Evolutionary conservation across 257 asterid species (phyloP).

Genomic region (Apocynum venetum): DNA sequence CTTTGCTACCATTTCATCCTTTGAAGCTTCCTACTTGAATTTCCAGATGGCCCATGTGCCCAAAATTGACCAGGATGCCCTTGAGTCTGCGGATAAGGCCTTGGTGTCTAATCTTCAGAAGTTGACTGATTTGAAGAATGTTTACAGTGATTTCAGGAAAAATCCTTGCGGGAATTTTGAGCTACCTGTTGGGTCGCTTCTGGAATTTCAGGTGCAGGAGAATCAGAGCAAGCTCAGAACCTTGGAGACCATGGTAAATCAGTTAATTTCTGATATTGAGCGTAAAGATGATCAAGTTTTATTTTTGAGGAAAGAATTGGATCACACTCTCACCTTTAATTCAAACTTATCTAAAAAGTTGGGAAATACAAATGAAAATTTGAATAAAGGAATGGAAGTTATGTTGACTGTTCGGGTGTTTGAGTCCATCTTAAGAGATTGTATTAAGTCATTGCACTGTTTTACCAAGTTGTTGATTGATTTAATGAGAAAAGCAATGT

Average conservation of each 20-base stretch:
- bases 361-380: slow-evolving; percentile 35
- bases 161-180: slow-evolving; percentile 36
- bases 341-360: slow-evolving; percentile 44
- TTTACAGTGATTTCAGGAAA: slow-evolving; percentile 41
- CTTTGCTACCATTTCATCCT: slow-evolving; percentile 69
- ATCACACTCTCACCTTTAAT: slow-evolving; percentile 33
- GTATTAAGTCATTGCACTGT: slow-evolving; percentile 49
- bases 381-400: slow-evolving; percentile 41
- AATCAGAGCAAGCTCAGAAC: slow-evolving; percentile 98
- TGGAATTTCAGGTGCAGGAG: slow-evolving; percentile 94
- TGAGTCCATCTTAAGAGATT: slow-evolving; percentile 76
- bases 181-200: slow-evolving; percentile 53
- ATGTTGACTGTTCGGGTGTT: slow-evolving; percentile 69
- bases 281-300: slow-evolving; percentile 73
- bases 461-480: slow-evolving; percentile 68
- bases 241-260: slow-evolving; percentile 80
- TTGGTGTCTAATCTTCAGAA: slow-evolving; percentile 67
- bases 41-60: slow-evolving; percentile 98
- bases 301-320: slow-evolving; percentile 55
- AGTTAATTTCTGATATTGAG: slow-evolving; percentile 70
- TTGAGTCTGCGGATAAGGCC: slow-evolving; percentile 63
- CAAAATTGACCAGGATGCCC: slow-evolving; percentile 46
- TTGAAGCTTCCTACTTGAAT: slow-evolving; percentile 84
- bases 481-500: slow-evolving; percentile 68
- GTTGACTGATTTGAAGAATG: slow-evolving; percentile 57